Evolutionary conservation across 2,329 filamentous ascomycete species (phyloP), one percentile per base, ranked within the genome.

Genomic region (Colletotrichum destructivum): DNA sequence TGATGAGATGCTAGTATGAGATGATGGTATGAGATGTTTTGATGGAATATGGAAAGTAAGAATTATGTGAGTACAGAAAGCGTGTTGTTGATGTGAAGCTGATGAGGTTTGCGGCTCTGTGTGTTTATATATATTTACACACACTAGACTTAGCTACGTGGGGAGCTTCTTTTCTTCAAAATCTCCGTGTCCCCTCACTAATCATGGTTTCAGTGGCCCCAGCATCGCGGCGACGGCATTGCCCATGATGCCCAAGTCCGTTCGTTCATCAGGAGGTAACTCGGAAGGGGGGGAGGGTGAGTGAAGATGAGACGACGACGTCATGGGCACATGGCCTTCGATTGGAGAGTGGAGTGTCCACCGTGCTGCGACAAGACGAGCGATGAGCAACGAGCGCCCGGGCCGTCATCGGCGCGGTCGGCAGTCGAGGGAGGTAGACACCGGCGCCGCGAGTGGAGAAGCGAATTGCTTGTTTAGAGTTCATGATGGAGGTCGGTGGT

Each of bases 381-480:
- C 26, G 26, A 31, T 31, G 26, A 31, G 26, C 26, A 6, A 31
- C 26, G 26, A 31, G 26, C 26, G 26, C 44, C 38, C 26, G 65
- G 59, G 38, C 69, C 69, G 59, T 21, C 35, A 69, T 69, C 69
- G 65, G 54, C 52, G 26, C 26, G 65, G 59, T 71, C 69, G 65
- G 69, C 46, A 47, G 54, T 64, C 44, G 26, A 60, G 40, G 59
- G 59, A 59, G 42, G 46, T 1, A 7, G 26, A 31, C 52, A 26
- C 59, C 69, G 69, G 69, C n/a, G 46, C 69, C 65, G 69, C 6
- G 47, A 5, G 61, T 62, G 47, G 47, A 21, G 47, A 55, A 44
- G 12, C 15, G 21, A 46, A 2, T 21, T n/a, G 23, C 38, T 52
- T 42, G 35, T 35, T 51, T 54, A 18, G 44, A 40, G 31, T 13